Evolutionary conservation across 768 basidiomycete genomes (phyloP), one percentile per base, ranked within the genome.

Genomic region (Leccinum aurantiacum): DNA sequence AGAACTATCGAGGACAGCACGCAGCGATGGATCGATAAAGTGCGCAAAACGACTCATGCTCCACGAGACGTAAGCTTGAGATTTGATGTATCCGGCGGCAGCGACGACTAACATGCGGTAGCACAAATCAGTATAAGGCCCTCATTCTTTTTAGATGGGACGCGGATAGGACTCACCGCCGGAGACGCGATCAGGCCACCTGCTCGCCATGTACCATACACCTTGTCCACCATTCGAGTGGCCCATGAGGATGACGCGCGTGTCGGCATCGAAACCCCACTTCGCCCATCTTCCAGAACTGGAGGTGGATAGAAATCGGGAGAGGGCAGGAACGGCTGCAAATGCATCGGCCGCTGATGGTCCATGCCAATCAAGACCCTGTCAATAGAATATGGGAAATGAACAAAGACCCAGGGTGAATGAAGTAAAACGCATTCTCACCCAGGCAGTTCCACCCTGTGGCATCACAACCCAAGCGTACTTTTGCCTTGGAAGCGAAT

Each of bases 221-320:
- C 94, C 94, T 72, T 95, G 95, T 13, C 93, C 94, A 29, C 94
- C 94, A 71, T 97, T 97, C 3, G 93, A 95, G 70, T 97, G 94
- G 0, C 95, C 94, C 35, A 94, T 77, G n/a, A 94, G 67, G n/a
- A 89, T 75, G 8, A 85, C 82, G 29, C 77, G 78, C 3, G 80
- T 78, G 29, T 77, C 63, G 0, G 65, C 14, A 31, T 67, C 60
- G 47, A 83, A 78, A 17, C 60, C 63, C 78, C 82, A 83, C 15
- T 67, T 41, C 57, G 71, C 65, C 83, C 82, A 83, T 31, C 60
- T 60, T 59, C 50, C 61, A 4, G 70, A 48, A 24, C 65, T 54
- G 15, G 70, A 71, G 4, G 57, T 56, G 7, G 74, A 63, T 4
- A 89, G 67, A 41, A 91, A 81, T 3, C 31, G 38, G 3, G 72